Evolutionary conservation across 106 monocot species (phyloP).

Genomic region (Platanthera guangdongensis): DNA sequence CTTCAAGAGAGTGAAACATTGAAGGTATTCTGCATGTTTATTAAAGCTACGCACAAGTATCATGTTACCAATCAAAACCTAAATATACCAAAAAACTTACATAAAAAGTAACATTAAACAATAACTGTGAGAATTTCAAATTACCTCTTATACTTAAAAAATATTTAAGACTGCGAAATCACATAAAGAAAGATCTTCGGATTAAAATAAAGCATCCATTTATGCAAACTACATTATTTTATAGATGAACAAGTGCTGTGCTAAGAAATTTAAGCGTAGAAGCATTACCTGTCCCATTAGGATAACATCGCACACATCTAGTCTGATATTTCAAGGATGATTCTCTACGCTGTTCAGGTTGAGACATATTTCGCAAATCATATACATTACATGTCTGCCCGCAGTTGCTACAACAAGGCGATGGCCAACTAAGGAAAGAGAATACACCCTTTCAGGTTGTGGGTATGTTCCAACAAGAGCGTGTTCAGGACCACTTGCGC

Average conservation of each 20-base stretch:
- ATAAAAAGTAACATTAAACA: too few relatives aligned
- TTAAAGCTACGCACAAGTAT: too few relatives aligned
- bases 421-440: conserved; percentile 77
- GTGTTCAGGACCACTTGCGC: conserved; percentile 75
- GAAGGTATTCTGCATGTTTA: too few relatives aligned
- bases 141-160: too few relatives aligned
- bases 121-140: too few relatives aligned
- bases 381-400: conserved; percentile 91
- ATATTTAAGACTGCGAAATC: too few relatives aligned
- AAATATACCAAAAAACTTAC: too few relatives aligned
- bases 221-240: neutral
- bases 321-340: conserved; percentile 99
- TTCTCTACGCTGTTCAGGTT: conserved; percentile 86
- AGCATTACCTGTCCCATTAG: conserved; percentile 84
- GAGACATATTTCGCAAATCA: conserved; percentile 94
- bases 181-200: neutral
- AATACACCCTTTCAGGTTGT: conserved; percentile 94
- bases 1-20: too few relatives aligned
- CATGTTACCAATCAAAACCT: too few relatives aligned
- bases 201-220: neutral
- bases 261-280: conserved; percentile 1
- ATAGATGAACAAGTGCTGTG: neutral
- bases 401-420: conserved; percentile 89
- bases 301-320: conserved; percentile 93
- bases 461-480: conserved; percentile 78